Percentiles rank a stretch among this genome's conserved stretches.
These are phyloP conservation scores for Cordyceps fumosorosea DNA, from an alignment of 2,329 filamentous ascomycete species.

Conservation along the genomic window DNA sequence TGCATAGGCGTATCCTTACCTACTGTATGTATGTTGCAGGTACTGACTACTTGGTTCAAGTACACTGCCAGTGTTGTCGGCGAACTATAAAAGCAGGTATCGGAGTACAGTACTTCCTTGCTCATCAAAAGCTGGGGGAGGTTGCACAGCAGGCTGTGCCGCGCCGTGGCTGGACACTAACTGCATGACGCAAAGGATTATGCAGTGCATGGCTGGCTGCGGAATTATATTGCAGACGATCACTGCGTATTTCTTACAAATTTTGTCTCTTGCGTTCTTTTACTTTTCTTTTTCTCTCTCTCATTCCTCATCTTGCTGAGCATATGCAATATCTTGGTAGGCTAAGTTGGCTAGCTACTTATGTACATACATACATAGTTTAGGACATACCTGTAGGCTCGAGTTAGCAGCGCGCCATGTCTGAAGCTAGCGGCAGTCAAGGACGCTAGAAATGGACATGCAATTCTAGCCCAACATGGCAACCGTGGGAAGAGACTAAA, in stretches of 20 bases:
- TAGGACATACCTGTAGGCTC: too few species aligned
- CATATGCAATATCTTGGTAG: too few species aligned
- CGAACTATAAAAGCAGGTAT: background rate
- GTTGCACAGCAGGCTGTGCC: background rate
- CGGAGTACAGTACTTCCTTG: background rate
- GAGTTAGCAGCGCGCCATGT: background rate
- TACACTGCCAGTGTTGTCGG: background rate
- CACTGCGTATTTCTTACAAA: background rate
- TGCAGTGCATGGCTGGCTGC: background rate
- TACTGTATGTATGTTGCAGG: too few species aligned
- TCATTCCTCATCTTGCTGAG: too few species aligned
- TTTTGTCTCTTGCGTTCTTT: background rate
- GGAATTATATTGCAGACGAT: background rate
- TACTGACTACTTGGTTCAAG: background rate
- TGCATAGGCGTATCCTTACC: too few species aligned
- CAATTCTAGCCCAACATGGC: background rate
- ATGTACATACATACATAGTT: too few species aligned
- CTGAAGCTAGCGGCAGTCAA: background rate
- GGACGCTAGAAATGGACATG: background rate
- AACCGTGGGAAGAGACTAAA: background rate
- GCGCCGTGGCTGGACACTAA: background rate
- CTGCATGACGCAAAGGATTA: background rate
- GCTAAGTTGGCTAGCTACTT: background rate
- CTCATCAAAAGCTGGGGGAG: constrained; percentile 6
- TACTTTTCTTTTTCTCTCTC: background rate